A percentile compares a stretch with the other conserved stretches of the same genome.
Evolutionary conservation across 1,284 basidiomycete species (phyloP).

Genomic region (Schizophyllum amplum): DNA sequence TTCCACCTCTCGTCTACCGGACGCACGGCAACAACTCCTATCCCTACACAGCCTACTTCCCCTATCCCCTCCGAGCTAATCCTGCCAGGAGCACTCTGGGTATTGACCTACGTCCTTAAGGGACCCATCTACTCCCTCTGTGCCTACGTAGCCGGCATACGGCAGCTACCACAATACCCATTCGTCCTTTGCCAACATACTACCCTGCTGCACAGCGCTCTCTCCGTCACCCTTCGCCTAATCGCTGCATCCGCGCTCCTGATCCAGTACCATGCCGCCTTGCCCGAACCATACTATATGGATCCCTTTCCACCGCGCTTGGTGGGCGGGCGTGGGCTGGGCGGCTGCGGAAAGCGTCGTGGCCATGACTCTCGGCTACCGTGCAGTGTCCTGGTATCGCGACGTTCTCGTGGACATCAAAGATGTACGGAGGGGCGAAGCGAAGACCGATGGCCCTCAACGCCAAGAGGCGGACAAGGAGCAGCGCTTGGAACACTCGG

Average conservation of each 20-base stretch:
- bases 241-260: constrained; percentile 45
- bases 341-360: constrained; percentile 56
- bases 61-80: neutral
- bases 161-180: neutral
- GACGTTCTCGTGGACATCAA: constrained; percentile 45
- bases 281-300: constrained; percentile 39
- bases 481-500: constrained; percentile 4
- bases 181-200: neutral
- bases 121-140: neutral
- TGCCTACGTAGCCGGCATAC: neutral
- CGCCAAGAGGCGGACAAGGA: neutral
- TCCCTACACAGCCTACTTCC: neutral
- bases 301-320: constrained; percentile 57
- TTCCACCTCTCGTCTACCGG: neutral
- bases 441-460: neutral
- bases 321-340: constrained; percentile 71
- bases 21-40: neutral
- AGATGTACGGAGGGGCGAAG: neutral
- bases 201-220: neutral
- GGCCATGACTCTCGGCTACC: constrained; percentile 61
- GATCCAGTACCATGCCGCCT: constrained; percentile 36
- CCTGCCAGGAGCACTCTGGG: neutral
- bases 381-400: constrained; percentile 52
- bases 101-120: neutral
- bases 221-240: constrained; percentile 27